Conservation (phyloP, 805 yeast genomes). For the Lachancea cidri region DNA sequence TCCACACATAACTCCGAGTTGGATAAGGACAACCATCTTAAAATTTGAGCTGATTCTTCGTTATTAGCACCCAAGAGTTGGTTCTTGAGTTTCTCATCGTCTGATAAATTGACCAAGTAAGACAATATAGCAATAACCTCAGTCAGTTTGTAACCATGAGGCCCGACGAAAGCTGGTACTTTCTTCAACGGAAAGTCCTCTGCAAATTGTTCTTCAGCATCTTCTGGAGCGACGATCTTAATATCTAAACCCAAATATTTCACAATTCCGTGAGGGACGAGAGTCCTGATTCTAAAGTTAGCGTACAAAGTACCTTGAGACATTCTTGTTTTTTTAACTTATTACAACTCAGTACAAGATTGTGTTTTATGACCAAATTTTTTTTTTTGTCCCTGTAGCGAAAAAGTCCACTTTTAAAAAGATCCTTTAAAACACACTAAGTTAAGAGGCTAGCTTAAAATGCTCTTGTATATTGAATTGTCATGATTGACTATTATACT, state of each 20-base stretch:
- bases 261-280: conserved; percentile 47
- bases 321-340: no score
- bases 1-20: conserved; percentile 58
- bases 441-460: no score
- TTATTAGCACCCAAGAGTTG: conserved; percentile 49
- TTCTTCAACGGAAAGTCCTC: conserved; percentile 58
- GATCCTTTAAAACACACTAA: no score
- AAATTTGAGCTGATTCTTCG: conserved; percentile 34
- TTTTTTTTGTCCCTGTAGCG: no score
- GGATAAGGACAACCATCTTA: conserved; percentile 74
- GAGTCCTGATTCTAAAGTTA: conserved; percentile 37
- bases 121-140: conserved; percentile 62
- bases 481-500: no score
- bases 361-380: no score
- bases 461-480: no score
- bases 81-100: conserved; percentile 33
- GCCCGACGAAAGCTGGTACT: conserved; percentile 65
- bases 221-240: conserved; percentile 36
- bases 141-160: conserved; percentile 65
- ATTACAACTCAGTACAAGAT: no score
- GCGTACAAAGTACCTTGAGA: conserved; percentile 63
- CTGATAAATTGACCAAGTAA: conserved; percentile 40
- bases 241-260: conserved; percentile 58
- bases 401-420: no score
- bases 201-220: conserved; percentile 36